phyloP scores from a whole-genome alignment of 768 basidiomycete genomes.

The Pisolithus sp. region DNA sequence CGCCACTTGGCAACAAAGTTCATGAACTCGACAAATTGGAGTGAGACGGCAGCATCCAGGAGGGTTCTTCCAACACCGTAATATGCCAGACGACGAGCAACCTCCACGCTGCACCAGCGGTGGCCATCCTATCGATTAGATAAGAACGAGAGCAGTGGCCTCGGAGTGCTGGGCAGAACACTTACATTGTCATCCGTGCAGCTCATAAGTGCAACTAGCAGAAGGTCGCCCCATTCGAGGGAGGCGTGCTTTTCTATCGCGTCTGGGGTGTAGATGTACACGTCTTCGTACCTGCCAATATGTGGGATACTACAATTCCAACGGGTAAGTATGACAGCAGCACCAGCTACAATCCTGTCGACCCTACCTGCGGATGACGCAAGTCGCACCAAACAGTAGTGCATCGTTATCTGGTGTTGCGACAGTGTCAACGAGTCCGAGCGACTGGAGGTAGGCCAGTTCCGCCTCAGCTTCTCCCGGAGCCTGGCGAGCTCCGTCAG shows the following conservation, averaged over 20 bases:
- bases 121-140: no score
- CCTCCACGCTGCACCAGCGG: not conserved
- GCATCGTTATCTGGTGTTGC: not conserved
- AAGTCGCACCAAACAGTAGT: not conserved
- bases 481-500: not conserved
- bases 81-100: not conserved
- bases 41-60: not conserved
- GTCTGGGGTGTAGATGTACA: no score
- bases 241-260: no score
- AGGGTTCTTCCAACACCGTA: not conserved
- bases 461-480: slow-evolving; percentile 4
- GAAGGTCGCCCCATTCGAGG: no score
- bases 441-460: not conserved
- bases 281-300: no score
- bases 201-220: no score
- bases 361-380: slow-evolving; percentile 1
- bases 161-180: no score
- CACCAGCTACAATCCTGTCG: no score
- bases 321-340: no score
- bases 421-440: not conserved
- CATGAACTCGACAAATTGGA: not conserved
- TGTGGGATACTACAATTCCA: no score
- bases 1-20: not conserved
- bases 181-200: no score
- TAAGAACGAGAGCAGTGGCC: no score